Conservation (phyloP, 179 eudicot species). For the Silene coronaria region DNA sequence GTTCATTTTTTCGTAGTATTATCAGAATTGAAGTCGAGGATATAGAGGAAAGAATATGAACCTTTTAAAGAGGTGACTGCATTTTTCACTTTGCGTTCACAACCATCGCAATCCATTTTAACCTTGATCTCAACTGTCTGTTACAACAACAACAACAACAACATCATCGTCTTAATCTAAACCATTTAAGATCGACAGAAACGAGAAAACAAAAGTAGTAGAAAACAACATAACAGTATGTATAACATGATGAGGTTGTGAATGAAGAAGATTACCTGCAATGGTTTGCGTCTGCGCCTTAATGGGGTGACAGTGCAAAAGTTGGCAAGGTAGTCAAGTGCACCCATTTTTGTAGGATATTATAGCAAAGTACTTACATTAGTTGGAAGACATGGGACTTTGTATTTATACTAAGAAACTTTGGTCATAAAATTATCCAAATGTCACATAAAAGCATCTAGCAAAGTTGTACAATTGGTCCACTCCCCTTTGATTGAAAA, state of each 20-base stretch:
- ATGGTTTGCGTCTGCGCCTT: constrained; percentile 57
- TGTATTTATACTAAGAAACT: not conserved
- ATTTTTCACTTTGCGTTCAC: constrained; percentile 76
- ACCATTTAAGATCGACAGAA: no score
- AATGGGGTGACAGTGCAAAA: constrained; percentile 67
- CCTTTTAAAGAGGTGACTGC: constrained; percentile 76
- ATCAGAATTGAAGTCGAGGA: no score
- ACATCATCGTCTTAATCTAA: not conserved
- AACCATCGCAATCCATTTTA: constrained; percentile 93
- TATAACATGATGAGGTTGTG: not conserved
- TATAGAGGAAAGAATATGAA: constrained; percentile 11
- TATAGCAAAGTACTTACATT: constrained; percentile 1
- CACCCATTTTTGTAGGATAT: constrained; percentile 48
- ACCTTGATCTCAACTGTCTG: constrained; percentile 90
- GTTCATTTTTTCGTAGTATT: no score
- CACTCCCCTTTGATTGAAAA: not conserved
- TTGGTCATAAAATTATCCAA: not conserved
- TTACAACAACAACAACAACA: constrained; percentile 1
- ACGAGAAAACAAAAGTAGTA: no score
- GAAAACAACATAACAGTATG: no score
- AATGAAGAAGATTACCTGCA: constrained; percentile 46
- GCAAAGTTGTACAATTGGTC: constrained; percentile 24
- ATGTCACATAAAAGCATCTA: constrained; percentile 12
- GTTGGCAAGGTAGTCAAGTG: constrained; percentile 67
- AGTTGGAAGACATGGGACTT: constrained; percentile 8